These are phyloP conservation scores for Mucor racemosus DNA, from an alignment of 371 early-diverging fungal genomes.

Conservation along the genomic window DNA sequence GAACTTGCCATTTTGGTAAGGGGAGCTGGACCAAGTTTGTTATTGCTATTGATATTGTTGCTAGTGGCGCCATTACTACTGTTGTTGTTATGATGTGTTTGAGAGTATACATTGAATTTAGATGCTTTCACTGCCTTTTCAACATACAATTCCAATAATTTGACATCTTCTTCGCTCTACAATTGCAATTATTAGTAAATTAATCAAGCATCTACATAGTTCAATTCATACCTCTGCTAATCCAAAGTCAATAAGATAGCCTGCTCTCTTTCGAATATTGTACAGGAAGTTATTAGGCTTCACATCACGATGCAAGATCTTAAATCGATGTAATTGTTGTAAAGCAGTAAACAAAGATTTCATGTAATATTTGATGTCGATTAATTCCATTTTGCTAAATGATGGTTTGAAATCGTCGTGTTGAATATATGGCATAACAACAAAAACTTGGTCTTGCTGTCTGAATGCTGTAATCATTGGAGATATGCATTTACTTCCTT, in stretches of 20 bases:
- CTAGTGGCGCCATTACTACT: neutral
- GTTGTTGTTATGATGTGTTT: neutral
- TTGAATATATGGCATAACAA: constrained; percentile 90
- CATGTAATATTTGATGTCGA: constrained; percentile 86
- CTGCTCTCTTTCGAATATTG: constrained; percentile 67
- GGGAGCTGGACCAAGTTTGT: neutral
- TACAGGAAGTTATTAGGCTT: constrained; percentile 98
- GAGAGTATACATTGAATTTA: neutral
- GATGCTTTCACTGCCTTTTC: neutral
- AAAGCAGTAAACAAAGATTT: constrained; percentile 78
- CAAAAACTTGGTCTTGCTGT: constrained; percentile 83
- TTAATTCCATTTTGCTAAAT: constrained; percentile 4
- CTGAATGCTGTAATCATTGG: constrained; percentile 85
- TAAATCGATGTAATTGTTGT: constrained; percentile 69
- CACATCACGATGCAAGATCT: constrained; percentile 92
- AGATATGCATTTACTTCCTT: constrained; percentile 61
- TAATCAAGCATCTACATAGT: neutral
- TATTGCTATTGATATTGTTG: neutral
- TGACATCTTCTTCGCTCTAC: constrained; percentile 28
- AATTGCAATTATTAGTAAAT: neutral
- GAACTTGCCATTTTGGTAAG: neutral
- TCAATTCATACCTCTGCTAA: constrained; percentile 78
- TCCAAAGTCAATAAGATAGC: constrained; percentile 97
- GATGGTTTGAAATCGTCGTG: constrained; percentile 78
- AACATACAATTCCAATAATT: constrained; percentile 7